Base-by-base conservation (phyloP, 352 stramenopile species). In the Discostella stelligera region DNA sequence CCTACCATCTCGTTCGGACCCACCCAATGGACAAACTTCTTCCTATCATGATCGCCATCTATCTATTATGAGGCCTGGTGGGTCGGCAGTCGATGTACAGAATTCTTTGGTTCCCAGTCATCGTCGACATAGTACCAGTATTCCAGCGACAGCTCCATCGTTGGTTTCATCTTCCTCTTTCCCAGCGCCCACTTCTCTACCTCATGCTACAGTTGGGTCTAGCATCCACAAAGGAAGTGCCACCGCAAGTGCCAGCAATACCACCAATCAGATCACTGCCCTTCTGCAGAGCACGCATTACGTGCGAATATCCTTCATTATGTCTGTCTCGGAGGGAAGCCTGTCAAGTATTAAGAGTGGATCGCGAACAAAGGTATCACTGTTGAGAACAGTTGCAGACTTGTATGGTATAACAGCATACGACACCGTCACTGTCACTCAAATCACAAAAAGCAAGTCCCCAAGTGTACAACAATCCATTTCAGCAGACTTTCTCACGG, bases 391-490 rank as follows among this genome's bases (percentile, higher is more conserved):
- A 25, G 75, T 94, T 37, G 88, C 88, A 2, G 88, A 93, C 58
- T 68, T 93, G 23, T 93, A 93, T 59, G 62, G 83, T 21, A 81
- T 93, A 1, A 90, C 83, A 7, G 83, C 74, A n/a, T 94, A 91
- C 63, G 87, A 92, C 62, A 86, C 83, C 50, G 82, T 94, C 6
- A 92, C 85, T 20, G 69, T 94, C 6, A 89, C 84, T 55, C 89
- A 87, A 74, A 82, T 94, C 58, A 54, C 79, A 18, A 74, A 65
- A 23, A 61, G 71, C n/a, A 79, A 85, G n/a, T 79, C 78, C 37
- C 62, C 75, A 59, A 67, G 73, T 66, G 83, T 89, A 48, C 75
- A 82, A 8, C 78, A 81, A 62, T 78, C 71, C 13, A 82, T 91
- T 23, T 77, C 78, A 25, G 86, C 82, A 20, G 88, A 94, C 71